Evolutionary conservation across 176 grass and related monocot genomes (phyloP).

Genomic region (Hyparrhenia diplandra): DNA sequence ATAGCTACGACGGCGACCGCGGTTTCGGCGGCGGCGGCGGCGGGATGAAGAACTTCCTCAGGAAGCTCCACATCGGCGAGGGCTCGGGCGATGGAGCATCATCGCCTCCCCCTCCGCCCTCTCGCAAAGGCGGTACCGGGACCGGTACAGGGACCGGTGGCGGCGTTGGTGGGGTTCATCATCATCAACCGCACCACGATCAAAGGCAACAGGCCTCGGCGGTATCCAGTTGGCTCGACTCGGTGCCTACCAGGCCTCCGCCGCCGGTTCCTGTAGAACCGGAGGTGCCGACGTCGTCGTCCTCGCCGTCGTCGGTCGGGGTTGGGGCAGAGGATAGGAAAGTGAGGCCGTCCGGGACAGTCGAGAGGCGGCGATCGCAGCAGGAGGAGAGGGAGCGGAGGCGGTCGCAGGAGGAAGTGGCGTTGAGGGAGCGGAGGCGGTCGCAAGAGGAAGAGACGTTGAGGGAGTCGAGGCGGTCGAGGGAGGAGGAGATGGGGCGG

Average conservation of each 20-base stretch:
- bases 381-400: constrained; percentile 37
- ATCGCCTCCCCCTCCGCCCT: constrained; percentile 15
- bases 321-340: constrained; percentile 13
- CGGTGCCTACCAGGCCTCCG: constrained; percentile 38
- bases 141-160: not conserved
- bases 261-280: constrained; percentile 12
- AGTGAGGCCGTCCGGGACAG: constrained; percentile 2
- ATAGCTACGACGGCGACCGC: constrained; percentile 29
- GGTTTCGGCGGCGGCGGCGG: constrained; percentile 2
- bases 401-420: not conserved
- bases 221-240: constrained; percentile 73
- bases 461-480: constrained; percentile 31
- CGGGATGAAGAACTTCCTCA: constrained; percentile 94
- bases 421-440: not conserved
- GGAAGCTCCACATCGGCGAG: constrained; percentile 90
- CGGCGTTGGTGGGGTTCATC: constrained; percentile 7
- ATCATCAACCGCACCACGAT: constrained; percentile 30
- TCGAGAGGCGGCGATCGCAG: constrained; percentile 23
- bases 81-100: constrained; percentile 42
- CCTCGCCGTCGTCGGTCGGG: constrained; percentile 3
- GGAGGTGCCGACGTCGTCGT: constrained; percentile 21
- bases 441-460: constrained; percentile 8
- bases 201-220: constrained; percentile 42
- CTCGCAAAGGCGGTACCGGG: constrained; percentile 25
- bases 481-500: constrained; percentile 15